Conservation (phyloP, 2,329 filamentous ascomycete species). For the Endocalyx cinctus region DNA sequence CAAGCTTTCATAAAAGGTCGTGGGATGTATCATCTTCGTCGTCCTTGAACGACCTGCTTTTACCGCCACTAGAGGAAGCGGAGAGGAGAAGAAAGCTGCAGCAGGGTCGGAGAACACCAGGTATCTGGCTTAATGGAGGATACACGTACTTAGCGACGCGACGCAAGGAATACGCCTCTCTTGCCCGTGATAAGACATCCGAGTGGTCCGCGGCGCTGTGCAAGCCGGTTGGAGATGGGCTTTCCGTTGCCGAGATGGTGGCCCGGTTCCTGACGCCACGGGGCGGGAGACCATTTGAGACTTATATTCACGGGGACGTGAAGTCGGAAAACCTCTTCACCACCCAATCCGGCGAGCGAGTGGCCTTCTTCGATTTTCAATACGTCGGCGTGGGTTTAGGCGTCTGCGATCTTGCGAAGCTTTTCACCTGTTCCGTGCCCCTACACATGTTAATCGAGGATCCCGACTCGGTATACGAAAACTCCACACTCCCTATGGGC, state of each 20-base stretch:
- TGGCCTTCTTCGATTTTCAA: slow-evolving; percentile 67
- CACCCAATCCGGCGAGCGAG: slow-evolving; percentile 39
- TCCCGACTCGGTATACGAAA: slow-evolving; percentile 25
- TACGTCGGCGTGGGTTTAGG: slow-evolving; percentile 62
- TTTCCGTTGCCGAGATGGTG: slow-evolving; percentile 47
- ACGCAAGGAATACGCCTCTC: slow-evolving; percentile 46
- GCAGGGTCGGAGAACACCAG: slow-evolving; percentile 19
- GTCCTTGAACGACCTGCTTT: slow-evolving; percentile 34
- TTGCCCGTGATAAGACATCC: slow-evolving; percentile 40
- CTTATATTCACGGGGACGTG: slow-evolving; percentile 63
- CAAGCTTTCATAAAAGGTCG: slow-evolving; percentile 54
- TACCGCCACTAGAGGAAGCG: slow-evolving; percentile 53
- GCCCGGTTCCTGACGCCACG: slow-evolving; percentile 45
- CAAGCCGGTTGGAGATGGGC: slow-evolving; percentile 13
- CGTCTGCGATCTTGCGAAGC: slow-evolving; percentile 61
- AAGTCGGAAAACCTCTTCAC: slow-evolving; percentile 67
- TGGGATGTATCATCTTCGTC: too few relatives aligned
- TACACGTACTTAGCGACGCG: slow-evolving; percentile 66
- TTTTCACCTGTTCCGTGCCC: slow-evolving; percentile 63
- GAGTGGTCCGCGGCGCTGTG: slow-evolving; percentile 55
- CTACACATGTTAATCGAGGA: slow-evolving; percentile 41
- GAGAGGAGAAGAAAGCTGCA: slow-evolving; percentile 21
- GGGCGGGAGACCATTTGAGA: slow-evolving; percentile 40
- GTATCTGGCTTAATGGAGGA: slow-evolving; percentile 60
- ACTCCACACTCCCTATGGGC: slow-evolving; percentile 46